phyloP scores from a whole-genome alignment of 2,329 filamentous ascomycete species.

The Arthrobotrys entomopaga region DNA sequence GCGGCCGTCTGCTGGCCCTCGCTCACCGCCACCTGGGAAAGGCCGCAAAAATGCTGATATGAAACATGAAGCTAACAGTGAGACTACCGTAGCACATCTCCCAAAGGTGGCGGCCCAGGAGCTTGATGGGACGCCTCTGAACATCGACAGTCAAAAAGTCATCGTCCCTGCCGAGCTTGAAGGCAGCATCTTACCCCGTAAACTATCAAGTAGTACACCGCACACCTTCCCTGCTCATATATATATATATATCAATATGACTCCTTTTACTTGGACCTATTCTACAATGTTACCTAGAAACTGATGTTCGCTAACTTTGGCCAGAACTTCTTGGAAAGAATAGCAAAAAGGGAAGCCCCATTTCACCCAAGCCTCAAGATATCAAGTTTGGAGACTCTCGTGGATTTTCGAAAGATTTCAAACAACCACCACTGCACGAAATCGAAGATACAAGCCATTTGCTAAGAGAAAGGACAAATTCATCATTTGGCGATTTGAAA shows the following conservation, averaged over 20 bases:
- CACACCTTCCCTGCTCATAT: neutral
- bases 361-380: conserved; percentile 38
- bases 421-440: conserved; percentile 10
- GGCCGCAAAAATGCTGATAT: conserved; percentile 48
- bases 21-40: conserved; percentile 36
- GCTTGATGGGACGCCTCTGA: conserved; percentile 47
- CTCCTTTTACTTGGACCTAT: too few relatives aligned
- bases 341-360: conserved; percentile 42
- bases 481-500: conserved; percentile 29
- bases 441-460: conserved; percentile 15
- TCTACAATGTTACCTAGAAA: neutral
- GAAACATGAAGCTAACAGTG: conserved; percentile 37
- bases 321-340: conserved; percentile 43
- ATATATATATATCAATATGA: too few relatives aligned
- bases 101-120: conserved; percentile 15
- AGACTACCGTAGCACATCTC: conserved; percentile 25
- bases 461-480: conserved; percentile 33
- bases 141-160: conserved; percentile 48
- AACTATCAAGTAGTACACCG: conserved; percentile 49
- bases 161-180: conserved; percentile 44
- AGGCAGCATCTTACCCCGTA: conserved; percentile 48
- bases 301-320: conserved; percentile 4
- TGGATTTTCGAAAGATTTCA: conserved; percentile 27
- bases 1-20: conserved; percentile 37
- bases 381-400: conserved; percentile 28